Base-by-base conservation (phyloP, 768 basidiomycete genomes). In the Phanerodontia chrysosporium region DNA sequence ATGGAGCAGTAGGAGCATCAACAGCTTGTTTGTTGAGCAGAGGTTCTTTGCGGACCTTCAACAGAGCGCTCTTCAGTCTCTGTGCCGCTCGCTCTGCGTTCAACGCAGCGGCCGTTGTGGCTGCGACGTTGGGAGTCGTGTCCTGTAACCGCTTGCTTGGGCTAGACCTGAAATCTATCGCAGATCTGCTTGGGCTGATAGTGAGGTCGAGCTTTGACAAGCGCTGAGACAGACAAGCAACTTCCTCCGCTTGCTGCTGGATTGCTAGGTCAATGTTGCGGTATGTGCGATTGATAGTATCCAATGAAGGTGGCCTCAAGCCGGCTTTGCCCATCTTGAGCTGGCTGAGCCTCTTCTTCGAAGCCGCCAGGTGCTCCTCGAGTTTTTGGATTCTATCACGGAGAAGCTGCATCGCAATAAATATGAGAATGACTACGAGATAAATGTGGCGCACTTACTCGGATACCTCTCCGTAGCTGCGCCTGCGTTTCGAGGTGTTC, bases 401-500 rank as follows among this genome's bases (percentile, higher is more conserved):
- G 27, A 89, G 83, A n/a, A 74, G 72, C 90, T 95, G 58, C 7
- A 39, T 30, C 58, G 36, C 18, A 9, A 42, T 64, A 44, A 68
- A n/a, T n/a, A n/a, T n/a, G 59, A 53, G 9, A 22, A 9, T 9
- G 61, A 36, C 25, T 27, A 36, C 32, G 10, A 25, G 61, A n/a
- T 16, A 52, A 48, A 30, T 49, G 10, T 35, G 10, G 3, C 25
- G 22, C 3, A 64, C 83, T 45, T 64, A 92, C 94, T 68, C 87
- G 76, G 36, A 91, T 84, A 61, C 80, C 78, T 63, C 86, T 83
- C 30, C 93, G 80, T 27, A 98, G 74, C 56, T 86, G 84, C 1
- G 78, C 82, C 68, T 95, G 95, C 1, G 84, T 87, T 68, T 95
- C 93, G 14, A 86, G 77, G 67, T 94, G 88, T 66, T 98, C 93